A percentile compares a stretch with the other conserved stretches of the same genome.
These are phyloP conservation scores for Emiliania huxleyi DNA, from an alignment of 78 protist genomes.

Conservation along the genomic window DNA sequence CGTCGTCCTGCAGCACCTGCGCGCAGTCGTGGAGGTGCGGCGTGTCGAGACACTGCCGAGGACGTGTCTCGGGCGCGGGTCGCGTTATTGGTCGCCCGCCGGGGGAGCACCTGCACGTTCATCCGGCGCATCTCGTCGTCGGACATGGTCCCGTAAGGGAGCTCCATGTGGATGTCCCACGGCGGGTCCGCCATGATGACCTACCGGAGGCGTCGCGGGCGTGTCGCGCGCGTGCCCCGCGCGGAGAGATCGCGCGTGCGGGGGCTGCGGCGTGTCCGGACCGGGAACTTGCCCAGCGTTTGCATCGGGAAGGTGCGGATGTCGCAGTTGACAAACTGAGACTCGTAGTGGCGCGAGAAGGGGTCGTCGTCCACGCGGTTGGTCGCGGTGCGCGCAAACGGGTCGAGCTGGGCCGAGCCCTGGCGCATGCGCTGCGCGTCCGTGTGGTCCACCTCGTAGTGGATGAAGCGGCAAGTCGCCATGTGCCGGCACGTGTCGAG, in stretches of 20 bases:
- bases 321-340: constrained; percentile 44
- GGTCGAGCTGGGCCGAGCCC: not conserved
- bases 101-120: not conserved
- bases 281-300: not conserved
- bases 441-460: constrained; percentile 25
- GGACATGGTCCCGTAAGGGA: constrained; percentile 32
- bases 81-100: too few relatives aligned
- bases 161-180: constrained; percentile 56
- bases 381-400: not conserved
- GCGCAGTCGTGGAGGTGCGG: too few relatives aligned
- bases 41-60: too few relatives aligned
- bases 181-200: constrained; percentile 64
- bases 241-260: not conserved
- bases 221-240: too few relatives aligned
- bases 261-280: not conserved
- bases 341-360: not conserved
- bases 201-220: not conserved
- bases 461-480: constrained; percentile 19
- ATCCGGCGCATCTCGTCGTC: constrained; percentile 42
- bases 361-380: not conserved
- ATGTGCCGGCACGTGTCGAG: constrained; percentile 36
- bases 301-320: constrained; percentile 15
- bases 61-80: too few relatives aligned
- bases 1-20: constrained; percentile 31
- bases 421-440: not conserved